Evolutionary conservation across 2,329 filamentous ascomycete species (phyloP).

Genomic region (Aureobasidium sp.): DNA sequence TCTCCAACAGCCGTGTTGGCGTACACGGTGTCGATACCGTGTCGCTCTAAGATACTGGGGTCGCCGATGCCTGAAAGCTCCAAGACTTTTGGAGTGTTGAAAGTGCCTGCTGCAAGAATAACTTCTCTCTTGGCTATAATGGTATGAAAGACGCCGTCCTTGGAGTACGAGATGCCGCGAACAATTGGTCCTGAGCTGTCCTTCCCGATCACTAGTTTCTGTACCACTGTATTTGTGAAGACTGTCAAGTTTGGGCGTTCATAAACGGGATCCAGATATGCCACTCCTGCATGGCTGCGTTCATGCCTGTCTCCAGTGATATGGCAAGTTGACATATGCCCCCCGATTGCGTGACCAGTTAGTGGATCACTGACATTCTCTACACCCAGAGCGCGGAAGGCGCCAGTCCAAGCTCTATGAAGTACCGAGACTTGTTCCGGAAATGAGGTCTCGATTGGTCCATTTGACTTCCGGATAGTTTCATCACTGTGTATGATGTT

Average conservation of each 20-base stretch:
- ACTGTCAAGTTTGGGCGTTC: conserved; percentile 25
- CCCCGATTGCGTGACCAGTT: conserved; percentile 26
- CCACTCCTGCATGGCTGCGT: conserved; percentile 28
- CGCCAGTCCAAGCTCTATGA: conserved; percentile 25
- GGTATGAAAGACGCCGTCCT: neutral
- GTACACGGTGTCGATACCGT: conserved; percentile 42
- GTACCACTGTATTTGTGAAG: conserved; percentile 24
- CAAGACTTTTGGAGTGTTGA: conserved; percentile 63
- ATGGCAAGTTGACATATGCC: conserved; percentile 17
- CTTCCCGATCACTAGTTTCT: conserved; percentile 24
- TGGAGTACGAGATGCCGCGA: conserved; percentile 13
- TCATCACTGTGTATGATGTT: conserved; percentile 17
- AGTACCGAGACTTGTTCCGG: conserved; percentile 18
- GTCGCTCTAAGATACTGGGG: conserved; percentile 39
- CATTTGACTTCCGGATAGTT: conserved; percentile 11
- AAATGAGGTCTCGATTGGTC: conserved; percentile 24
- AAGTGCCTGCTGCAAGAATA: conserved; percentile 64
- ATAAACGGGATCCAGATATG: conserved; percentile 26
- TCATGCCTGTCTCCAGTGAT: conserved; percentile 13
- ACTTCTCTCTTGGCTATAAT: conserved; percentile 48
- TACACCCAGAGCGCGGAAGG: conserved; percentile 23
- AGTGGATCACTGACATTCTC: conserved; percentile 24
- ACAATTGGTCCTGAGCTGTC: conserved; percentile 8
- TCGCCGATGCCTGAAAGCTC: conserved; percentile 66
- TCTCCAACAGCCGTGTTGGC: conserved; percentile 50